These are phyloP conservation scores for Chaetomium globosum DNA, from an alignment of 2,329 filamentous ascomycete species.

Conservation along the genomic window DNA sequence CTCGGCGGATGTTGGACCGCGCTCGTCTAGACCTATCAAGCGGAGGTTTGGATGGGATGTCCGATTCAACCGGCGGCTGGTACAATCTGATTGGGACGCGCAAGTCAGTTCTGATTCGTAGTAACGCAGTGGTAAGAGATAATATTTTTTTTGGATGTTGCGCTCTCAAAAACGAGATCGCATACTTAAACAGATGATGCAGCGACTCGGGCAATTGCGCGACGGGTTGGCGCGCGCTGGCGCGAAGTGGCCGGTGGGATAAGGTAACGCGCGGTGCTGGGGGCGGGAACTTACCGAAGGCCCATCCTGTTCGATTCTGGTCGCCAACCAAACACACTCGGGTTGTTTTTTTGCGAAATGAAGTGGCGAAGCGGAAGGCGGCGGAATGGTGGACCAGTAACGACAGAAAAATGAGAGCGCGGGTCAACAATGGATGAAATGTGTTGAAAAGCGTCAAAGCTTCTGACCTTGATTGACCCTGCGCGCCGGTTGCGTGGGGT, in stretches of 20 bases:
- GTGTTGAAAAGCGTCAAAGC: slow-evolving; percentile 33
- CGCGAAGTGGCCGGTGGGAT: slow-evolving; percentile 28
- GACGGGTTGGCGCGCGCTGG: slow-evolving; percentile 23
- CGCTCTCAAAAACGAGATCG: neutral
- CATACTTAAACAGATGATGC: slow-evolving; percentile 19
- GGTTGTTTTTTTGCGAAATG: slow-evolving; percentile 1
- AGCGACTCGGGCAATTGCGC: slow-evolving; percentile 9
- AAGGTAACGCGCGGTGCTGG: slow-evolving; percentile 29
- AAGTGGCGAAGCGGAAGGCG: slow-evolving; percentile 30
- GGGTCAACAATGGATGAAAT: slow-evolving; percentile 35
- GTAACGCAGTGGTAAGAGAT: neutral
- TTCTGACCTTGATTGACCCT: slow-evolving; percentile 33
- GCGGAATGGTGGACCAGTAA: slow-evolving; percentile 22
- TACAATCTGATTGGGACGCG: slow-evolving; percentile 38
- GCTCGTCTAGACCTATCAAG: slow-evolving; percentile 37
- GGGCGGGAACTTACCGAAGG: slow-evolving; percentile 37
- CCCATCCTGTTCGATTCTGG: slow-evolving; percentile 36
- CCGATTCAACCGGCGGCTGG: slow-evolving; percentile 41
- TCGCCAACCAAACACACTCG: neutral
- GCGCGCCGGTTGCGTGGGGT: slow-evolving; percentile 36
- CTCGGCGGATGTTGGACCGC: slow-evolving; percentile 39
- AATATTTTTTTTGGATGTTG: slow-evolving; percentile 11
- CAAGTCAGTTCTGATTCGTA: slow-evolving; percentile 25
- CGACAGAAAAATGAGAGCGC: slow-evolving; percentile 30
- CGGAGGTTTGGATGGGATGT: slow-evolving; percentile 37